Evolutionary conservation across 208 protist species (phyloP), one percentile per base, ranked within the genome.

Genomic region (Leishmania amazonensis): DNA sequence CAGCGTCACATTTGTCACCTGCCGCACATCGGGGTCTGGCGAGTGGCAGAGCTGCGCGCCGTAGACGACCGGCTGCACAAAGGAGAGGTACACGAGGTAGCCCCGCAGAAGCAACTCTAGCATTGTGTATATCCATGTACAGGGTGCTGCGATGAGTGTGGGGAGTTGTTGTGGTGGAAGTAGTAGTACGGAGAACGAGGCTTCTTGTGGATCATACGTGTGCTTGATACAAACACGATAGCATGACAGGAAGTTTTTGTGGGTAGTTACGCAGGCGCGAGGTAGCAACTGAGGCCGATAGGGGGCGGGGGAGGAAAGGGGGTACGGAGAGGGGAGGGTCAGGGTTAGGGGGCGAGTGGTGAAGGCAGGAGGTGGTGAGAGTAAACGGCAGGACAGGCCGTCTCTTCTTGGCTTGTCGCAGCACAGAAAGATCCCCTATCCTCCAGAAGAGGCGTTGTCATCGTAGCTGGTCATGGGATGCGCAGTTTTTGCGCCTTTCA

Each of bases 1-100:
- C 77, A 97, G 82, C 28, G 89, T 91, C 17, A 89, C 77, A 75
- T 97, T 97, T 9, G 92, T 90, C 1, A 95, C 87, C 64, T 94
- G 89, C 28, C 58, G 53, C 15, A 88, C 67, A 65, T 94, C 81
- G 3, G 91, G 89, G 19, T 82, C n/a, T 13, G 60, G 51, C 15
- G 81, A 73, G 40, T 81, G 79, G 81, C 88, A 95, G 38, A 96
- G 81, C 81, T 93, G 85, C n/a, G 86, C 85, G 28, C 93, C 91
- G 67, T 83, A 83, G 31, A 95, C 80, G 28, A 94, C 80, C n/a
- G 93, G 91, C 57, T 88, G 83, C 24, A 97, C 75, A 80, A 85
- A 95, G 62, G 89, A 90, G 38, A 94, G 81, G 83, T 93, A 93
- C 72, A 83, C 85, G n/a, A 96, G 70, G 53, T 80, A 83, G 21